Percentiles rank a stretch among this genome's conserved stretches.
These are phyloP conservation scores for Paecilomyces fulvus DNA, from an alignment of 2,329 filamentous ascomycete genomes.

Conservation along the genomic window DNA sequence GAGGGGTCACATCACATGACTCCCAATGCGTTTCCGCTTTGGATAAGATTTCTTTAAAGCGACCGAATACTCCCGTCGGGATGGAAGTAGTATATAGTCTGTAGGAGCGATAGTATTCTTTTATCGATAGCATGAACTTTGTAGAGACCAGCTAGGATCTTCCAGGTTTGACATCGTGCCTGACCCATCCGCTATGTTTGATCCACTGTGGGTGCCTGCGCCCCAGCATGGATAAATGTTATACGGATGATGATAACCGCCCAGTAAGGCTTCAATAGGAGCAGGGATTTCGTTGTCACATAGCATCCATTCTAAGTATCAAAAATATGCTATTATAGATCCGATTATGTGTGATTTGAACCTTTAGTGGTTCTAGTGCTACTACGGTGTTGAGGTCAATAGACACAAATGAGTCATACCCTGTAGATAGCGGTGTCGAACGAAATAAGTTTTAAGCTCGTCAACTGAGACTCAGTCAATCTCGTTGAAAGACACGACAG, in stretches of 20 bases:
- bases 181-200: background rate
- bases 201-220: background rate
- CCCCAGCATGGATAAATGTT: background rate
- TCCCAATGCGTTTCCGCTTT: background rate
- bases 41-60: background rate
- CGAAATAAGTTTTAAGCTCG: background rate
- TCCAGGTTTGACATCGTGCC: background rate
- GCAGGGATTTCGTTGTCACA: background rate
- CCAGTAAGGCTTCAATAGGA: background rate
- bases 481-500: background rate
- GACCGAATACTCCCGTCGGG: too few relatives aligned
- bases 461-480: background rate
- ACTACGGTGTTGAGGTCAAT: background rate
- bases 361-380: background rate
- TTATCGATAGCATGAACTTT: background rate
- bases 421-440: background rate
- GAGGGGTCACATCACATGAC: constrained; percentile 1
- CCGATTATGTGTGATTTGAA: background rate
- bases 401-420: background rate
- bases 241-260: background rate
- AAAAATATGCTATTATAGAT: background rate
- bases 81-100: background rate
- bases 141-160: background rate
- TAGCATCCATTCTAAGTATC: background rate
- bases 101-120: background rate